Base-by-base conservation (phyloP, 768 basidiomycete genomes). In the Auriscalpium microsporum region DNA sequence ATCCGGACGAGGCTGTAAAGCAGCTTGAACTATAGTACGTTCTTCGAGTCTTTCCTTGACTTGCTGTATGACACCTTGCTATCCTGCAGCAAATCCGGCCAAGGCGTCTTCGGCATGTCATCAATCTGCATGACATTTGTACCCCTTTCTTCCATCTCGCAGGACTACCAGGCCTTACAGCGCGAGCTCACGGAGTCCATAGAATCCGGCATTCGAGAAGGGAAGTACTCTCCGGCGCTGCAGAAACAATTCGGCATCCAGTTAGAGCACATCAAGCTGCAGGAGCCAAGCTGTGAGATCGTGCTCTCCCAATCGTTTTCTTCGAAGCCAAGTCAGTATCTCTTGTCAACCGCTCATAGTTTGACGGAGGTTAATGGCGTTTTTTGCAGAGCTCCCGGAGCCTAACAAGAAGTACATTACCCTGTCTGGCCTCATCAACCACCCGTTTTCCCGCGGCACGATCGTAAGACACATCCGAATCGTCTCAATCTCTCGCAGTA, bases 1-100 rank as follows among this genome's bases (percentile, higher is more conserved):
- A 54, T 11, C 58, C 55, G 14, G 55, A 56, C 1, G 42, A 42
- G 36, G 44, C 35, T 40, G 37, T 11, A 40, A 54, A 54, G 36
- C 58, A 61, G 44, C 38, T 44, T 28, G 60, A 56, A 35, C 53
- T 61, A 14, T 53, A 44, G 60, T 59, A 44, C 13, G 60, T 50
- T 9, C 16, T 7, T 16, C 14, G 4, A n/a, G 5, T 14, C 48
- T n/a, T 37, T 7, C 28, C 28, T 52, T 45, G 19, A 14, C 49
- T 9, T 33, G 42, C 16, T 50, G 9, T 50, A 16, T 51, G 13
- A 28, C 34, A 19, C 2, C 4, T 35, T 19, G 37, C 17, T 8
- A 47, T 53, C 19, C 42, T 8, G n/a, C 28, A 47, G 2, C 47
- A 49, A 33, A 48, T 53, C 28, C 16, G 40, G 40, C 17, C 13